These are phyloP conservation scores for Starmera quercuum DNA, from an alignment of 805 yeast genomes.

Conservation along the genomic window DNA sequence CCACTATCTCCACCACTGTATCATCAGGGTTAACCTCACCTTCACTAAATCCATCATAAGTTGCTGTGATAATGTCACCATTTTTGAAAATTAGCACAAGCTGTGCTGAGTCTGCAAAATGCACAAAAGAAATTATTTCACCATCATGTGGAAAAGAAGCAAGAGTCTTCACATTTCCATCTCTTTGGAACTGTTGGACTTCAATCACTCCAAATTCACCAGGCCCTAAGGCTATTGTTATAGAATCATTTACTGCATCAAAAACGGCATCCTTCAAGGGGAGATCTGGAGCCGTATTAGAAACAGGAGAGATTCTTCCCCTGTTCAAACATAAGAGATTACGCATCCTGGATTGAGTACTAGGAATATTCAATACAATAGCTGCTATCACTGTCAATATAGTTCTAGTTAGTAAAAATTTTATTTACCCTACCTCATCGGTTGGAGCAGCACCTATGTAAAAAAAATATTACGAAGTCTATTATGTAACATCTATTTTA, in stretches of 20 bases:
- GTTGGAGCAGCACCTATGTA: background rate
- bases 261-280: constrained; percentile 48
- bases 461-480: too few species aligned
- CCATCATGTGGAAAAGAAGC: constrained; percentile 51
- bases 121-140: constrained; percentile 50
- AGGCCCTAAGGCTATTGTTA: constrained; percentile 57
- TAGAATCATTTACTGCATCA: constrained; percentile 67
- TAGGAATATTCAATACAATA: too few species aligned
- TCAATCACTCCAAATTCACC: constrained; percentile 51
- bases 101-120: constrained; percentile 63
- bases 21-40: constrained; percentile 37
- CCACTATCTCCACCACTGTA: constrained; percentile 65
- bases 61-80: constrained; percentile 71
- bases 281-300: constrained; percentile 60
- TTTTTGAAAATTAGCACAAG: constrained; percentile 57
- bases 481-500: too few species aligned
- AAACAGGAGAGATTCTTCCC: constrained; percentile 43
- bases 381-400: too few species aligned
- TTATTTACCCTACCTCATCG: constrained; percentile 1
- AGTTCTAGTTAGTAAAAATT: background rate
- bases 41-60: constrained; percentile 39
- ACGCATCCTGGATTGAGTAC: constrained; percentile 36
- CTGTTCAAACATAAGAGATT: constrained; percentile 45
- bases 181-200: constrained; percentile 67
- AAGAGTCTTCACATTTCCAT: constrained; percentile 48